Base-by-base conservation (phyloP, 306 rosid genomes). In the Canavalia gladiata region DNA sequence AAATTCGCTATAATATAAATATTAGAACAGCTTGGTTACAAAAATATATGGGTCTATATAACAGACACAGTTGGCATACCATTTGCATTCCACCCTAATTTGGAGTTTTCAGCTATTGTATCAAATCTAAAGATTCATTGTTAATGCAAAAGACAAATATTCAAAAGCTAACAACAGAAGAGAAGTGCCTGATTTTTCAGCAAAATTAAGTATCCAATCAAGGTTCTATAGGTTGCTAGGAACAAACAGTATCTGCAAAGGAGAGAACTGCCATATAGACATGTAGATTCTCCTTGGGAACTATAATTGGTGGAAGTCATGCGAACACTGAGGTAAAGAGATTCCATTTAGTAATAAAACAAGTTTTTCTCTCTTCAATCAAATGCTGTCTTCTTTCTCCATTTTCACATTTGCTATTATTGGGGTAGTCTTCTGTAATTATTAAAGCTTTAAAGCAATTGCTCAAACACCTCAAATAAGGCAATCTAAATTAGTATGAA, bases 401-500 rank as follows among this genome's bases (percentile, higher is more conserved):
- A 33, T 60, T 56, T 49, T 72, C 77, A 49, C 29, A 10, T 8
- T n/a, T 58, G 66, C 46, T 33, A 84, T 51, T 49, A 28, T 65
- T 39, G 45, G 34, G 56, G 34, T 12, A 64, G 12, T 68, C 58
- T 35, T 47, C 50, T 2, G 42, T 68, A 54, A 68, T 52, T 67
- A 74, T 54, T 72, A 72, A 18, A 50, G 67, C 25, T 67, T 56
- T 45, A 42, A 83, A 57, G 74, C 12, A 67, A 72, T 75, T 68
- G 54, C 56, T 45, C 76, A 46, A 39, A 39, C 79, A 74, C 55
- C 68, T 58, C 33, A 74, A 57, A 65, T 45, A 50, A 74, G 43
- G 71, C 0, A 50, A 35, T 77, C 8, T 5, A 33, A 62, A 70
- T 13, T 69, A 76, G 54, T 52, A 18, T 7, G 33, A 63, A 52